A percentile compares a stretch with the other conserved stretches of the same genome.
phyloP scores from a whole-genome alignment of 805 yeast species.

The Dipodascus albidus region DNA sequence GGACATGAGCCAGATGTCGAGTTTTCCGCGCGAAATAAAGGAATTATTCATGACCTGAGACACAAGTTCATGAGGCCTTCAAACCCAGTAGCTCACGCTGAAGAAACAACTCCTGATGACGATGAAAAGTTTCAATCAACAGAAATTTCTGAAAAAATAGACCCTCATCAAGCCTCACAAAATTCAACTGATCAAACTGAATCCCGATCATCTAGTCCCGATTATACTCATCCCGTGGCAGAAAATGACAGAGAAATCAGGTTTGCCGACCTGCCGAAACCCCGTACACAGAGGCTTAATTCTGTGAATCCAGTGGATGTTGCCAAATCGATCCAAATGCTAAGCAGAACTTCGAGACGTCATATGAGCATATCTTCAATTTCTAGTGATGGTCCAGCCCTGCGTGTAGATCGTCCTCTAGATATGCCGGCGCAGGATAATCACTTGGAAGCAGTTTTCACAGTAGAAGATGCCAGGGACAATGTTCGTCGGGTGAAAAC shows the following conservation, averaged over 20 bases:
- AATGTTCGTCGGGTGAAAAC: not conserved
- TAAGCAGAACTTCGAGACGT: slow-evolving; percentile 20
- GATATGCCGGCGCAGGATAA: slow-evolving; percentile 38
- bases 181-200: not conserved
- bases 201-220: not conserved
- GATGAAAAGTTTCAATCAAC: not conserved
- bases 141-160: not conserved
- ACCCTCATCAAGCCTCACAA: not conserved
- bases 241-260: slow-evolving; percentile 31
- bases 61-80: not conserved
- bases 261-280: slow-evolving; percentile 44
- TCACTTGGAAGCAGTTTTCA: slow-evolving; percentile 1
- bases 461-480: slow-evolving; percentile 5
- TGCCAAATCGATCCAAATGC: slow-evolving; percentile 71
- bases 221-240: slow-evolving; percentile 8
- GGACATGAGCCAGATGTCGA: slow-evolving; percentile 13
- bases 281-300: slow-evolving; percentile 12
- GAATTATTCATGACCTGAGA: not conserved
- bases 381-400: slow-evolving; percentile 57
- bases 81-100: not conserved
- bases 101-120: not conserved
- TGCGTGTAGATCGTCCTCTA: slow-evolving; percentile 67
- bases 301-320: slow-evolving; percentile 73
- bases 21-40: slow-evolving; percentile 7
- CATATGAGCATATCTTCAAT: slow-evolving; percentile 30